Evolutionary conservation across 192 early-diverging fungal genomes (phyloP), one percentile per base, ranked within the genome.

Genomic region (Piromyces finnis): DNA sequence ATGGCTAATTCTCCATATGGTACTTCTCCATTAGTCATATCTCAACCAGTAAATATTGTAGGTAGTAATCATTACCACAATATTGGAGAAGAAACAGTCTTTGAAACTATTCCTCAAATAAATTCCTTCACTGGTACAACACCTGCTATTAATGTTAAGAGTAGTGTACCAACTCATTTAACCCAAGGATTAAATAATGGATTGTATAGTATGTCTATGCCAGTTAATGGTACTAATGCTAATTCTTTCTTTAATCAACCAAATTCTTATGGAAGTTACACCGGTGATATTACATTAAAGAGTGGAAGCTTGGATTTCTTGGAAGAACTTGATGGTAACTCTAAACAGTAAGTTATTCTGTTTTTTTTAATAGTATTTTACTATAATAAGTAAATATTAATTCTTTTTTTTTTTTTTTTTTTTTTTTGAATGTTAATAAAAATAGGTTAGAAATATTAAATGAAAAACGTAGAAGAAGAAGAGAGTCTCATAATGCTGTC

Each of bases 401-500:
- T 35, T 7, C 3, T 35, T 77, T 28, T 29, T 12, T 82, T 28
- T 35, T 29, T 80, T 83, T 28, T 30, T 35, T 27, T 79, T 9
- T 79, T 79, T 27, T 29, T 68, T 29, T 28, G 78, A 78, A 78
- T 14, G 1, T 14, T 14, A 32, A 14, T 14, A 12, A 12, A 14
- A 78, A 77, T 86, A 85, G 83, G 77, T 78, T 88, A 80, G 86
- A 84, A 81, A 27, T 85, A 15, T 79, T 89, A 13, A 89, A 89
- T 83, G 97, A 99, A 84, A 97, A 98, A 84, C 89, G 96, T 27
- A 89, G 95, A 41, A 90, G 94, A 36, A 93, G 97, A 81, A 88
- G 97, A 29, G 97, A 98, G 86, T 95, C 95, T 78, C 97, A 99
- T 87, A 99, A 99, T 84, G 97, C 97, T 29, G 97, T 99, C 30